These are phyloP conservation scores for Scheffersomyces titani DNA, from an alignment of 1,139 yeast species.

Conservation along the genomic window DNA sequence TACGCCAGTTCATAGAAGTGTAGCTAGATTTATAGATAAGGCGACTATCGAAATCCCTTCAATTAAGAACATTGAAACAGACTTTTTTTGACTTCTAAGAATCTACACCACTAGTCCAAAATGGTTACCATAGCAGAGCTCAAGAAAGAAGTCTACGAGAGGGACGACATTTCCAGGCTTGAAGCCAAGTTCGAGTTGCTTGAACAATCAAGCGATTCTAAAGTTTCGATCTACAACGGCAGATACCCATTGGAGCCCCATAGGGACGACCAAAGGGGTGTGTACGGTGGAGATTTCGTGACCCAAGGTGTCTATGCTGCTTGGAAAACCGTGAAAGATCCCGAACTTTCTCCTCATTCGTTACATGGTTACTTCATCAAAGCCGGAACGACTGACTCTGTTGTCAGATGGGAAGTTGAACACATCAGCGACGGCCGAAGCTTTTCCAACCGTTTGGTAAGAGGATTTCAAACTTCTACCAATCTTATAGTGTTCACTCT, in stretches of 20 bases:
- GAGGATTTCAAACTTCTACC: constrained; percentile 34
- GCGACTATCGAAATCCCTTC: too few species aligned
- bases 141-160: constrained; percentile 18
- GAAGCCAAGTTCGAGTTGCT: constrained; percentile 24
- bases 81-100: too few species aligned
- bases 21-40: neutral
- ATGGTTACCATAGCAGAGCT: neutral
- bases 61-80: too few species aligned
- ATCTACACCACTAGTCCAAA: neutral
- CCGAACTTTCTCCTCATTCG: constrained; percentile 38
- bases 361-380: constrained; percentile 43
- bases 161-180: constrained; percentile 18
- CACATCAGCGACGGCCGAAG: constrained; percentile 35
- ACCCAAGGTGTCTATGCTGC: constrained; percentile 39
- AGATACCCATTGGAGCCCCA: constrained; percentile 40
- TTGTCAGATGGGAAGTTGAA: constrained; percentile 38
- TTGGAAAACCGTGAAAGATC: constrained; percentile 32
- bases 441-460: constrained; percentile 36
- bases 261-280: constrained; percentile 32
- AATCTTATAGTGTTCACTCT: constrained; percentile 32
- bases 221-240: constrained; percentile 22
- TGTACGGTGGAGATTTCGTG: constrained; percentile 45
- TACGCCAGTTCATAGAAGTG: neutral
- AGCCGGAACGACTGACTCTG: constrained; percentile 33
- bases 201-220: constrained; percentile 8